These are phyloP conservation scores for Termitomyces bulborhizus DNA, from an alignment of 768 basidiomycete species.

Conservation along the genomic window DNA sequence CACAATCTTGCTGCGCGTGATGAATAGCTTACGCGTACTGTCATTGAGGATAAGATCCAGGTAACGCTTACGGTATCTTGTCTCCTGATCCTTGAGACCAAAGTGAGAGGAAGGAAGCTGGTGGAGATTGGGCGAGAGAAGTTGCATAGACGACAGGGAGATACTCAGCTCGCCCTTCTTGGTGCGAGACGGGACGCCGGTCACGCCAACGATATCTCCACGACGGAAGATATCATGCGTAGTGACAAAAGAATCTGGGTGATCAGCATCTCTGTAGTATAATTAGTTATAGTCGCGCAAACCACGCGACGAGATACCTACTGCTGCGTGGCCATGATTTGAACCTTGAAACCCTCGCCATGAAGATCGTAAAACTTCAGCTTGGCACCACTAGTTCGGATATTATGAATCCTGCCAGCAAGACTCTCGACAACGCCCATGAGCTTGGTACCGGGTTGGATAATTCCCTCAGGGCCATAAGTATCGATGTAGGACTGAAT, in stretches of 20 bases:
- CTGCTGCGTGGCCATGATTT: constrained; percentile 91
- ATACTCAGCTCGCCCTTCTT: constrained; percentile 96
- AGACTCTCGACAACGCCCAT: constrained; percentile 54
- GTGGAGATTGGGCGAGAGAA: constrained; percentile 95
- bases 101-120: constrained; percentile 90
- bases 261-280: constrained; percentile 50
- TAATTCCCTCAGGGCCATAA: constrained; percentile 70
- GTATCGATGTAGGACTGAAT: constrained; percentile 65
- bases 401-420: constrained; percentile 90
- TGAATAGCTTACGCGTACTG: constrained; percentile 82
- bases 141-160: constrained; percentile 69
- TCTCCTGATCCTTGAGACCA: constrained; percentile 96
- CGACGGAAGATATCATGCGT: constrained; percentile 86
- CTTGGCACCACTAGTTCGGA: constrained; percentile 76
- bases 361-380: constrained; percentile 93
- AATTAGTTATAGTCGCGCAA: neutral
- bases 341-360: constrained; percentile 88
- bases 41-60: constrained; percentile 96
- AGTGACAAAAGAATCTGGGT: constrained; percentile 58
- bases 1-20: constrained; percentile 84
- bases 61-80: constrained; percentile 97
- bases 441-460: constrained; percentile 61
- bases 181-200: constrained; percentile 83
- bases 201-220: constrained; percentile 94
- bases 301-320: constrained; percentile 28